Percentiles rank a stretch among this genome's conserved stretches.
phyloP scores from a whole-genome alignment of 1,139 yeast species.

The Zygoascus meyerae region DNA sequence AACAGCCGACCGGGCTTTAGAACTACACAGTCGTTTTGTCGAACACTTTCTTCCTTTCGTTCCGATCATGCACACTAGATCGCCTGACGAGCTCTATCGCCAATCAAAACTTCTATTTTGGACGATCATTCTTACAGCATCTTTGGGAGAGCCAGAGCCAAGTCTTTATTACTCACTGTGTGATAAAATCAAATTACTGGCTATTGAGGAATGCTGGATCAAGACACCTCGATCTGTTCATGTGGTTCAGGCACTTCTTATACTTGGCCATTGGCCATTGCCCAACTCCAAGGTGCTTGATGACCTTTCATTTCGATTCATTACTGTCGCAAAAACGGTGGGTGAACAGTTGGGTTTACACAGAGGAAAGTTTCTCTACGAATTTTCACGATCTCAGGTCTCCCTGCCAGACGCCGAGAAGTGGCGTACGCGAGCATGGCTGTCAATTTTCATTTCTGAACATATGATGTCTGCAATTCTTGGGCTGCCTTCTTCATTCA shows the following conservation, averaged over 20 bases:
- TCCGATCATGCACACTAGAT: slow-evolving; percentile 68
- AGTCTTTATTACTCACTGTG: slow-evolving; percentile 70
- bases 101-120: slow-evolving; percentile 84
- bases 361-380: slow-evolving; percentile 85
- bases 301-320: slow-evolving; percentile 84
- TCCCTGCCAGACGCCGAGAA: slow-evolving; percentile 84
- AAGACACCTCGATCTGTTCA: slow-evolving; percentile 91
- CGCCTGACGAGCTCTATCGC: slow-evolving; percentile 72
- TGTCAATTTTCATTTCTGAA: slow-evolving; percentile 80
- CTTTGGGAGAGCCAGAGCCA: slow-evolving; percentile 83
- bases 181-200: slow-evolving; percentile 74
- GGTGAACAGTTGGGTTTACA: slow-evolving; percentile 90
- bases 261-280: slow-evolving; percentile 84
- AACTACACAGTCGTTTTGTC: slow-evolving; percentile 64
- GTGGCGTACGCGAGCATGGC: slow-evolving; percentile 94
- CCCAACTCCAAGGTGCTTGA: slow-evolving; percentile 91
- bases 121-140: slow-evolving; percentile 85
- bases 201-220: slow-evolving; percentile 91
- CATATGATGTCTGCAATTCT: slow-evolving; percentile 86
- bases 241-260: slow-evolving; percentile 80
- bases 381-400: slow-evolving; percentile 85
- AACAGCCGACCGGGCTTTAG: slow-evolving; percentile 60
- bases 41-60: slow-evolving; percentile 64
- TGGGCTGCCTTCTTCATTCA: slow-evolving; percentile 83
- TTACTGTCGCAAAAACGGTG: slow-evolving; percentile 77